These are phyloP conservation scores for Wickerhamiella sorbophila DNA, from an alignment of 805 yeast species.

Conservation along the genomic window DNA sequence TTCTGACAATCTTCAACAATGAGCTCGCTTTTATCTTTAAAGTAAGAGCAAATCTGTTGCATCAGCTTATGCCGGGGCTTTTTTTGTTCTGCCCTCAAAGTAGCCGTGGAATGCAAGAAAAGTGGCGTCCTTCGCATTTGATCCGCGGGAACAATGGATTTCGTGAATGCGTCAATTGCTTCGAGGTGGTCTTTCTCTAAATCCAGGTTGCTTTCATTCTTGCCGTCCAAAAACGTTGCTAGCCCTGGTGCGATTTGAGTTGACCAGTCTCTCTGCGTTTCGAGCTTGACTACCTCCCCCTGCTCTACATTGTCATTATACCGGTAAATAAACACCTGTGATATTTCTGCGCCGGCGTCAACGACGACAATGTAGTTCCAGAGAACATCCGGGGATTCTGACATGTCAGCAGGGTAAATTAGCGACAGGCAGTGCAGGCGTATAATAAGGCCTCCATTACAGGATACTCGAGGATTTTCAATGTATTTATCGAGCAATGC, in stretches of 20 bases:
- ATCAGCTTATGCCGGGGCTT: conserved; percentile 35
- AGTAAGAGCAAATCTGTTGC: conserved; percentile 35
- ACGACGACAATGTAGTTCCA: conserved; percentile 62
- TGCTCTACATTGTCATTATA: conserved; percentile 18
- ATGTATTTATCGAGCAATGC: neutral
- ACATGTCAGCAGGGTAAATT: too few species aligned
- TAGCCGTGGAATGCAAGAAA: conserved; percentile 57
- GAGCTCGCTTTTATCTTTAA: conserved; percentile 34
- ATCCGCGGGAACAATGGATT: conserved; percentile 40
- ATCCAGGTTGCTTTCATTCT: conserved; percentile 18
- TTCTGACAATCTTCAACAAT: conserved; percentile 46
- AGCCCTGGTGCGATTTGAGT: conserved; percentile 26
- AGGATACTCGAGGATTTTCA: too few species aligned
- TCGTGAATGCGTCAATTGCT: conserved; percentile 34
- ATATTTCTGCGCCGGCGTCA: conserved; percentile 89
- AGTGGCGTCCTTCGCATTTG: conserved; percentile 53
- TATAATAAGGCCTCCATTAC: too few species aligned
- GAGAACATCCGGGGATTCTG: conserved; percentile 5
- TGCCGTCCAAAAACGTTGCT: neutral
- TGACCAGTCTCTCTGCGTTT: conserved; percentile 28
- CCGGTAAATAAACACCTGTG: conserved; percentile 65
- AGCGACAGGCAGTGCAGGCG: neutral
- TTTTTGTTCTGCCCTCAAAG: conserved; percentile 42
- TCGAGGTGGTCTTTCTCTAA: conserved; percentile 40
- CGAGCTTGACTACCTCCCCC: conserved; percentile 9